A percentile compares a stretch with the other conserved stretches of the same genome.
Conservation (phyloP, 164 flowering plant species). For the Malania oleifera region DNA sequence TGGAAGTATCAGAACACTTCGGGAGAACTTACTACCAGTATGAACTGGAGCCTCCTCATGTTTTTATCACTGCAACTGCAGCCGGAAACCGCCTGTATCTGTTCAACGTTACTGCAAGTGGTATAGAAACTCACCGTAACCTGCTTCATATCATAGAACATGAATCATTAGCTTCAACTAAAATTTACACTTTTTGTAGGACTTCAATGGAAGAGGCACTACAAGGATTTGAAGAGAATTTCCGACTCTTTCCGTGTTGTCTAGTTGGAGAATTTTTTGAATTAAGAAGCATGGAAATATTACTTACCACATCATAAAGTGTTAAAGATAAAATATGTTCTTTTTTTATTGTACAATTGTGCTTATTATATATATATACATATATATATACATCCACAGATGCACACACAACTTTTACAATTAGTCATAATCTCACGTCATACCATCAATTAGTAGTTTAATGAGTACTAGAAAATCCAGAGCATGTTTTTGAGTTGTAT, state of each 20-base stretch:
- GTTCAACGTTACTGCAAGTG: slow-evolving; percentile 68
- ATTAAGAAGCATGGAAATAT: background rate
- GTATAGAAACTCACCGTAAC: slow-evolving; percentile 24
- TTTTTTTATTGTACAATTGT: too few species aligned
- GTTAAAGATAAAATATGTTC: too few species aligned
- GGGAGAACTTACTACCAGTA: slow-evolving; percentile 85
- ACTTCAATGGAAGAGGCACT: slow-evolving; percentile 93
- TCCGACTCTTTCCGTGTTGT: slow-evolving; percentile 81
- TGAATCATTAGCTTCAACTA: background rate
- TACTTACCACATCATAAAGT: background rate
- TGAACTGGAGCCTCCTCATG: slow-evolving; percentile 93
- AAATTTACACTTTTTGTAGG: slow-evolving; percentile 39
- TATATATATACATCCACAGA: too few species aligned
- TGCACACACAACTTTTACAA: too few species aligned
- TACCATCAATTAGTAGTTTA: too few species aligned
- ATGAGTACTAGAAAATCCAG: background rate
- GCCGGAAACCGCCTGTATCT: slow-evolving; percentile 95
- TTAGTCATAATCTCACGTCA: too few species aligned
- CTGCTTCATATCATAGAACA: background rate
- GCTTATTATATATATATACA: too few species aligned
- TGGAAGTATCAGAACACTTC: slow-evolving; percentile 45
- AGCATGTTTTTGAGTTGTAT: too few species aligned
- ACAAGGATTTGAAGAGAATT: slow-evolving; percentile 66
- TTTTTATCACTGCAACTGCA: slow-evolving; percentile 88
- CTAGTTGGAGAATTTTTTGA: slow-evolving; percentile 13